phyloP scores from a whole-genome alignment of 129 eudicot genomes.

The Artemisia tridentata region DNA sequence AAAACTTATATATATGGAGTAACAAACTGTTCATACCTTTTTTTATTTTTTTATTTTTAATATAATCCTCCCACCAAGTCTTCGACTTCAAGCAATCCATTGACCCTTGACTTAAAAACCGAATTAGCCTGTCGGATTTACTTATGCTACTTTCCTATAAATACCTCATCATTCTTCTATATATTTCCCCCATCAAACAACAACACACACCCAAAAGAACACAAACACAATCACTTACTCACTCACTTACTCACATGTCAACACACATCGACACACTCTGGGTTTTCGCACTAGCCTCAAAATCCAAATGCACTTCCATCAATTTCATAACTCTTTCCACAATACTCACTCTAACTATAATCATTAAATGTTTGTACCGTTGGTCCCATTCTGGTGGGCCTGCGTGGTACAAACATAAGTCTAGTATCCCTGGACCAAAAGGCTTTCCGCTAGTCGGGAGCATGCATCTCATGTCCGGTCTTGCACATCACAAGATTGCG shows the following conservation, averaged over 20 bases:
- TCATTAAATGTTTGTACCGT: constrained; percentile 35
- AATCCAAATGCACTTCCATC: constrained; percentile 45
- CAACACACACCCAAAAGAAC: constrained; percentile 14
- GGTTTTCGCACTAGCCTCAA: constrained; percentile 62
- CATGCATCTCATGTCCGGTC: constrained; percentile 74
- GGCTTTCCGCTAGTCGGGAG: constrained; percentile 76
- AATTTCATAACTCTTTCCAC: constrained; percentile 31
- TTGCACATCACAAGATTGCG: constrained; percentile 85
- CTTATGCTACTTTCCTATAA: constrained; percentile 27
- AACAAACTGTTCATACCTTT: too few species aligned
- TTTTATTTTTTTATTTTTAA: too few species aligned
- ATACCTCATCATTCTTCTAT: constrained; percentile 15
- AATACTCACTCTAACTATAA: constrained; percentile 23
- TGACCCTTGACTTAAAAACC: constrained; percentile 18
- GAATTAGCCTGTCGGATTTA: constrained; percentile 23
- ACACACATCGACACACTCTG: constrained; percentile 56
- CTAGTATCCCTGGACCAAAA: constrained; percentile 67
- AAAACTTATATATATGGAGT: neutral
- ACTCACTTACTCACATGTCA: constrained; percentile 23
- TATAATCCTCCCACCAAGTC: too few species aligned
- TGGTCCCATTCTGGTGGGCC: constrained; percentile 73
- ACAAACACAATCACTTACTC: neutral
- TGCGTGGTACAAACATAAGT: constrained; percentile 52
- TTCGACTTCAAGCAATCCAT: neutral
- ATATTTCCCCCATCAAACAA: constrained; percentile 12